Conservation (phyloP, 176 grass and related monocot species). For the Eleusine indica region DNA sequence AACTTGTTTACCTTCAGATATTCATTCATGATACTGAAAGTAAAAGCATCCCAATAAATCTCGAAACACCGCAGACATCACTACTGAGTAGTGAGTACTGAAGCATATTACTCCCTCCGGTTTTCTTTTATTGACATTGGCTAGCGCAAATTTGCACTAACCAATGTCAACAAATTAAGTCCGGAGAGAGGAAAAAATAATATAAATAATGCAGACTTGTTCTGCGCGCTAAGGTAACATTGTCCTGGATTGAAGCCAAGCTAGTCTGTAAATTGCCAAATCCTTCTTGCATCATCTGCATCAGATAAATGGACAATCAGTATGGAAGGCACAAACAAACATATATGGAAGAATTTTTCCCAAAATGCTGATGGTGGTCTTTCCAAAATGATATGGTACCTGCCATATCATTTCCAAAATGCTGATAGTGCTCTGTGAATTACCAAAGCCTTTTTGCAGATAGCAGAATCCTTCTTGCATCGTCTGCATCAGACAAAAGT, state of each 20-base stretch:
- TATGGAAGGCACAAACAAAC: too few relatives aligned
- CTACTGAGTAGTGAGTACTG: background rate
- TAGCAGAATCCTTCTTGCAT: conserved; percentile 47
- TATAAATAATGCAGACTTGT: background rate
- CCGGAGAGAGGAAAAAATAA: background rate
- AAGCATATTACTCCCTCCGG: background rate
- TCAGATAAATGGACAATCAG: too few relatives aligned
- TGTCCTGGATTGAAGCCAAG: background rate
- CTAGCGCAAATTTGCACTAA: too few relatives aligned
- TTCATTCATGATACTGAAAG: background rate
- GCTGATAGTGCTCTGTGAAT: background rate
- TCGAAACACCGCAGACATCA: background rate
- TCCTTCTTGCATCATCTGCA: too few relatives aligned
- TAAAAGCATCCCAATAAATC: background rate
- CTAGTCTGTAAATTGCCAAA: background rate
- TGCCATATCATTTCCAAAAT: background rate
- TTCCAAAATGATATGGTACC: background rate
- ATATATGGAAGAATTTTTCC: too few relatives aligned
- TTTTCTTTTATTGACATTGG: too few relatives aligned
- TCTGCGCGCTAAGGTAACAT: background rate
- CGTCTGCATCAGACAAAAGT: conserved; percentile 50
- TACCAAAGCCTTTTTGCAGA: conserved; percentile 42
- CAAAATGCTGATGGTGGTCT: too few relatives aligned
- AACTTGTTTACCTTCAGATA: background rate
- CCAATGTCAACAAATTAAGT: too few relatives aligned